Conservation (phyloP, 352 stramenopile genomes). For the Globisporangium paroecandrum region DNA sequence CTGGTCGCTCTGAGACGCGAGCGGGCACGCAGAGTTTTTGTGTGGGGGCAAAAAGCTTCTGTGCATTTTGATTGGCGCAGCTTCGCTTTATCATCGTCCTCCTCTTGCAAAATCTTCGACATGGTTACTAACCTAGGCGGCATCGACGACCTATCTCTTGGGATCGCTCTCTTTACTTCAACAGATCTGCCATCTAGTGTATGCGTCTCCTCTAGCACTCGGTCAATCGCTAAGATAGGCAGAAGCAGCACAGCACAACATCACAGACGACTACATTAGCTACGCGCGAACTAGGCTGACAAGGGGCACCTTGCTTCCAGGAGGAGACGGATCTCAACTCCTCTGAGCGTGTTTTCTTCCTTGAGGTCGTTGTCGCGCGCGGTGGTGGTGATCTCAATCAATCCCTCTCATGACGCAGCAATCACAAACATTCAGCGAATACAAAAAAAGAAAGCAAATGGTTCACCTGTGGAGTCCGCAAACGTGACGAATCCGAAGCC, state of each 20-base stretch:
- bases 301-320: not conserved
- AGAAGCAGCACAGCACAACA: constrained; percentile 9
- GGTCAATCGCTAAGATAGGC: constrained; percentile 61
- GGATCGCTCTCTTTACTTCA: constrained; percentile 91
- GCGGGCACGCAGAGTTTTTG: constrained; percentile 11
- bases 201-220: constrained; percentile 83
- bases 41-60: constrained; percentile 19
- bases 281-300: constrained; percentile 14
- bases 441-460: constrained; percentile 4
- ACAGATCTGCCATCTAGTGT: constrained; percentile 88
- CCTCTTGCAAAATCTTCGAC: constrained; percentile 10
- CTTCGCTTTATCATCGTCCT: constrained; percentile 20
- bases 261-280: constrained; percentile 28
- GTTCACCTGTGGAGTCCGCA: constrained; percentile 78
- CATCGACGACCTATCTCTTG: constrained; percentile 70
- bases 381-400: not conserved
- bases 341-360: constrained; percentile 6
- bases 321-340: constrained; percentile 15
- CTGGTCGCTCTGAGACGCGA: not conserved
- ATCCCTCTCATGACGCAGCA: not conserved
- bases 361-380: not conserved
- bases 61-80: constrained; percentile 24
- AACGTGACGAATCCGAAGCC: constrained; percentile 94
- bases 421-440: not conserved
- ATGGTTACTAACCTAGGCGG: constrained; percentile 71